Conservation (phyloP, 176 grass and related monocot genomes). For the bread wheat (Triticum aestivum) region DNA sequence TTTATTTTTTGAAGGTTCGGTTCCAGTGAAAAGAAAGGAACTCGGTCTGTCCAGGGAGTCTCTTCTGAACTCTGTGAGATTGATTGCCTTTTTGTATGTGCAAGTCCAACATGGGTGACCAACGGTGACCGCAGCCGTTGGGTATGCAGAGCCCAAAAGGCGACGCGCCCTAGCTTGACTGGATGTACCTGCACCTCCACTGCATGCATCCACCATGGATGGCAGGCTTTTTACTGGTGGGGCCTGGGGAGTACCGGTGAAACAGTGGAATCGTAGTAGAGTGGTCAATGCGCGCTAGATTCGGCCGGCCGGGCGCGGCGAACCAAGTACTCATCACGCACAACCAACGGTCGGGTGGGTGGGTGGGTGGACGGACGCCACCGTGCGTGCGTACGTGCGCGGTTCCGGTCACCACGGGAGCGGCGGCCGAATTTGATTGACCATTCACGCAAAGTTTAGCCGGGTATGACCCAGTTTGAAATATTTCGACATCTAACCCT, state of each 20-base stretch:
- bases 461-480: too few relatives aligned
- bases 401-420: background rate
- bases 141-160: background rate
- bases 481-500: too few relatives aligned
- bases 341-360: background rate
- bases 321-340: background rate
- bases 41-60: background rate
- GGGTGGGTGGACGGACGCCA: background rate
- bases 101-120: background rate
- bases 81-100: background rate
- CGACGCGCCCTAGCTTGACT: background rate
- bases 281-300: conserved; percentile 2
- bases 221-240: background rate
- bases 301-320: background rate
- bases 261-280: background rate
- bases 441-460: too few relatives aligned
- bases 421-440: background rate
- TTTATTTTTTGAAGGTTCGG: background rate
- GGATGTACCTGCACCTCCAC: background rate
- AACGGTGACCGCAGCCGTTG: background rate
- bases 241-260: background rate
- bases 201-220: background rate
- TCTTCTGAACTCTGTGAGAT: background rate
- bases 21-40: background rate
- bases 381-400: background rate